phyloP scores from a whole-genome alignment of 1,139 yeast species.

The Candida pseudoviswanathii region DNA sequence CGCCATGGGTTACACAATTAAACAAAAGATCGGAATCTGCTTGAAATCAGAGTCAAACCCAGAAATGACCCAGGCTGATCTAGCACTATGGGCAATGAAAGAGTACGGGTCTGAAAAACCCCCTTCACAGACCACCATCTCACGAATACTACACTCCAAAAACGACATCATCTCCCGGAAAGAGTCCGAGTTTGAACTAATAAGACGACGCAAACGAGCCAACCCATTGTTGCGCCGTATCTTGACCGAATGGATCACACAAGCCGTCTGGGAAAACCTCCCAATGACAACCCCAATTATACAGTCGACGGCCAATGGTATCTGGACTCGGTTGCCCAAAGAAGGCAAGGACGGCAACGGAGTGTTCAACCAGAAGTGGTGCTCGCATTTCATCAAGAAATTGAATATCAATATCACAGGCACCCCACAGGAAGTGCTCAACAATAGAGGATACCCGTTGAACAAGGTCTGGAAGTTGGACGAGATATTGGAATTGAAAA shows the following conservation, averaged over 20 bases:
- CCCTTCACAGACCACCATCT: constrained; percentile 70
- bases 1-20: constrained; percentile 58
- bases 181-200: constrained; percentile 57
- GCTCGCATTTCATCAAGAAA: constrained; percentile 56
- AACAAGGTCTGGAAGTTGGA: constrained; percentile 65
- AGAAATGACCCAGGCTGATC: constrained; percentile 66
- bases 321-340: constrained; percentile 62
- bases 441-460: constrained; percentile 39
- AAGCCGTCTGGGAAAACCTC: constrained; percentile 66
- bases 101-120: constrained; percentile 53
- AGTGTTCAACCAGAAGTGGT: constrained; percentile 66
- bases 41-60: constrained; percentile 68
- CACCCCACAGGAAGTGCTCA: constrained; percentile 41
- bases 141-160: constrained; percentile 59
- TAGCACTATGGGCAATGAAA: constrained; percentile 65
- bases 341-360: constrained; percentile 63
- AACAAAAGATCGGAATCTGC: constrained; percentile 68
- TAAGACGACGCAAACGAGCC: constrained; percentile 56
- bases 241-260: constrained; percentile 68
- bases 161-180: constrained; percentile 60
- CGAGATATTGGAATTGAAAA: constrained; percentile 50
- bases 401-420: constrained; percentile 56
- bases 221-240: constrained; percentile 60
- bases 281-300: constrained; percentile 67
- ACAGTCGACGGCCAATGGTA: constrained; percentile 63